phyloP scores from a whole-genome alignment of 768 basidiomycete species.

The Heimioporus sp. region DNA sequence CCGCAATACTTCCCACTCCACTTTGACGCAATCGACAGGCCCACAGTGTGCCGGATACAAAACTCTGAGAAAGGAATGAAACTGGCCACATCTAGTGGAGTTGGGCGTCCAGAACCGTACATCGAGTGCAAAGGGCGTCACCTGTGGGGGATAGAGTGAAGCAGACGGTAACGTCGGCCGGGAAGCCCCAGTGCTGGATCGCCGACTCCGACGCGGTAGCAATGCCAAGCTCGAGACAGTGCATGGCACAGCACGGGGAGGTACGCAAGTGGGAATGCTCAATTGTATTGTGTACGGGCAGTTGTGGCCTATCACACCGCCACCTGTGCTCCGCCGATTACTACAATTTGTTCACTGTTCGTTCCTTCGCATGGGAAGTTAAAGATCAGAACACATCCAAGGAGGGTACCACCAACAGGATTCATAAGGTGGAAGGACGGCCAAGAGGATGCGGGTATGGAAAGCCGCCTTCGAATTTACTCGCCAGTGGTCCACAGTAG shows the following conservation, averaged over 20 bases:
- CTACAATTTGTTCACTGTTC: background rate
- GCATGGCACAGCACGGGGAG: background rate
- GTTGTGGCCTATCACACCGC: background rate
- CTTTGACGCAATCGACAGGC: too few species aligned
- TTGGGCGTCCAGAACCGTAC: too few species aligned
- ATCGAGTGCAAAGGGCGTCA: background rate
- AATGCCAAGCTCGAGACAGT: too few species aligned
- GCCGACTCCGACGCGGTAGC: background rate
- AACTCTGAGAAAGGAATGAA: background rate
- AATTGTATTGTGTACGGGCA: background rate
- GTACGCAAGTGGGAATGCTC: too few species aligned
- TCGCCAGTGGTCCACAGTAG: background rate
- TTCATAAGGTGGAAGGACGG: background rate
- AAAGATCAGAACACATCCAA: background rate
- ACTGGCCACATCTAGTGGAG: background rate
- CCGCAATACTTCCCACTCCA: too few species aligned
- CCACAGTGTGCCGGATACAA: too few species aligned
- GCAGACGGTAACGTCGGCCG: background rate
- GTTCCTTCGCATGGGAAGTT: slow-evolving; percentile 3
- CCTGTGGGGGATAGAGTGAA: background rate
- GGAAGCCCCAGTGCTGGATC: too few species aligned
- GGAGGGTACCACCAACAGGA: background rate
- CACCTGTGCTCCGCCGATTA: background rate
- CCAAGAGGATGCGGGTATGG: background rate
- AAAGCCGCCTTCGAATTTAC: background rate